Evolutionary conservation across 148 eudicot species (phyloP), one percentile per base, ranked within the genome.

Genomic region (Camellia lanceoleosa): DNA sequence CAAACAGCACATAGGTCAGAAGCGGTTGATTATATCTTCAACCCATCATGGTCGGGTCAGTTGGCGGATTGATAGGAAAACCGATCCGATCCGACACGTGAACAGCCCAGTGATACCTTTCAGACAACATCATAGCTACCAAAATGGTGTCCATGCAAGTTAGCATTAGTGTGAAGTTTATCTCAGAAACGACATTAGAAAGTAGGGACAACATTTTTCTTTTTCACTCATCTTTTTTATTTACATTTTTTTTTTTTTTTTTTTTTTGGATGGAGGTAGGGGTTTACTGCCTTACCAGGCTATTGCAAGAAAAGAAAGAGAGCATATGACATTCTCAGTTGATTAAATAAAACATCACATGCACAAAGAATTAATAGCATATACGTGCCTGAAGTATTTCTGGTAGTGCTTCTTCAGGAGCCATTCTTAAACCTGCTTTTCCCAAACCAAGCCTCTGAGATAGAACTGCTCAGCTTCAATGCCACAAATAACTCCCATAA

Each of bases 401-500:
- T 3, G 69, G 84, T 54, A 95, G 84, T 69, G 97, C 92, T 87
- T 95, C 97, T 83, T 93, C 97, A 38, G 99, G 97, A 67, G 99
- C 97, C 99, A 95, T 93, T 86, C 99, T 89, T 83, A 95, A 52
- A 71, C 97, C 99, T 72, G 97, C 99, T 86, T 93, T 95, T 63
- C 99, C 99, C 81, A 95, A 82, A 82, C 99, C 99, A 84, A 95
- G 97, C 86, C 99, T 92, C 90, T 90, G 94, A 73, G 99, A 93
- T 78, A 95, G 76, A 89, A 93, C 99, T 95, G 97, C 80, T 76
- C 89, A 89, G 83, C 71, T 84, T 85, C 83, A 85, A 87, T 69
- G 77, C 78, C 61, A 85, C 79, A 76, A 72, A 84, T 75, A 85
- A 77, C 66, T 80, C 68, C 56, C 80, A 83, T 83, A 41, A 86